These are phyloP conservation scores for Lachancea lanzarotensis DNA, from an alignment of 805 yeast species.

Conservation along the genomic window DNA sequence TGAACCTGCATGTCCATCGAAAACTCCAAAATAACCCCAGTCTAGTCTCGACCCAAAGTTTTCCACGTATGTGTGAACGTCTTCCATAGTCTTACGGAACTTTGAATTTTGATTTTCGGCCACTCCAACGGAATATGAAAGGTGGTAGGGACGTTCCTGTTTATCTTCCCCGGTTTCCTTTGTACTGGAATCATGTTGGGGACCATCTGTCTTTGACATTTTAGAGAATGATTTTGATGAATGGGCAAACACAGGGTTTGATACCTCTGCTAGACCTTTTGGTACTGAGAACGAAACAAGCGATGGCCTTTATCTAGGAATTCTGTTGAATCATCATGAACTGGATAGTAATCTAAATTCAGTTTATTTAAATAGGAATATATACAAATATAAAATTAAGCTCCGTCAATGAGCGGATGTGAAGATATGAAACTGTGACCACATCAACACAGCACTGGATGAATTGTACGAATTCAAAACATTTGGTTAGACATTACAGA, in stretches of 20 bases:
- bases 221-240: background rate
- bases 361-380: no score
- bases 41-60: conserved; percentile 87
- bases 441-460: no score
- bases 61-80: conserved; percentile 87
- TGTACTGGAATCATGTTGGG: background rate
- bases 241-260: background rate
- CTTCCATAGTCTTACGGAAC: conserved; percentile 89
- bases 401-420: no score
- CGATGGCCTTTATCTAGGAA: no score
- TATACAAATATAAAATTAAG: no score
- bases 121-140: conserved; percentile 80
- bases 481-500: no score
- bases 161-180: background rate
- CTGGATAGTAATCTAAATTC: no score
- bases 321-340: no score
- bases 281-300: no score
- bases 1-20: conserved; percentile 96
- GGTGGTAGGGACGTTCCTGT: conserved; percentile 29
- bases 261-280: no score
- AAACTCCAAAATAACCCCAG: conserved; percentile 92
- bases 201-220: conserved; percentile 4
- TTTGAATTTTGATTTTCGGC: conserved; percentile 81
- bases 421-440: no score
- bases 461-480: no score